Percentiles rank a stretch among this genome's conserved stretches.
Evolutionary conservation across 176 grass and related monocot genomes (phyloP).

Genomic region (Aegilops tauschii): DNA sequence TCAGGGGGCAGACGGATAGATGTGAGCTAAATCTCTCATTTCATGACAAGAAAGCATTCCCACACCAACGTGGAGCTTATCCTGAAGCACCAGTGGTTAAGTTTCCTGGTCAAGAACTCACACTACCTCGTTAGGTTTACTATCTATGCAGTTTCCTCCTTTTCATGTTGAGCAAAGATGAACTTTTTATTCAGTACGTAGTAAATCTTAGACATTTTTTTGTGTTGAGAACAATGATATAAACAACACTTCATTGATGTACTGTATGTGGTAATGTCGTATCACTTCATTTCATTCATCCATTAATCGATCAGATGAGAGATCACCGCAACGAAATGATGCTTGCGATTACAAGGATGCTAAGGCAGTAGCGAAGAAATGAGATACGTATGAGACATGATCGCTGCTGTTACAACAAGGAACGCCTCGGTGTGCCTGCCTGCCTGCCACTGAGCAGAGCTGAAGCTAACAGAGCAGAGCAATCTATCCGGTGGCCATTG

Average conservation of each 20-base stretch:
- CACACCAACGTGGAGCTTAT: too few species aligned
- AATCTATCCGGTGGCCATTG: conserved; percentile 19
- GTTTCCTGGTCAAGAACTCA: background rate
- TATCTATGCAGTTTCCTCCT: background rate
- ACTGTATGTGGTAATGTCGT: background rate
- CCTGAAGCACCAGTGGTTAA: background rate
- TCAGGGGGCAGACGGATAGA: too few species aligned
- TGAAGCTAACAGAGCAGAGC: conserved; percentile 13
- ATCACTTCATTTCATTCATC: conserved; percentile 19
- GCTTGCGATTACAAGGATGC: conserved; percentile 22
- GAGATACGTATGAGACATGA: background rate
- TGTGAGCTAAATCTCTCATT: too few species aligned
- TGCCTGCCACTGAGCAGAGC: background rate
- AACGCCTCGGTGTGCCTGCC: background rate
- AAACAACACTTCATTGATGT: background rate
- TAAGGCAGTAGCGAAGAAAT: conserved; percentile 36
- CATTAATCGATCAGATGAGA: background rate
- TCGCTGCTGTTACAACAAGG: conserved; percentile 18
- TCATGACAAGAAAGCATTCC: too few species aligned
- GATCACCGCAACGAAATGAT: conserved; percentile 16
- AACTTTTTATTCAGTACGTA: background rate
- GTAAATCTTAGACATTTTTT: background rate
- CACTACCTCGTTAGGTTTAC: too few species aligned
- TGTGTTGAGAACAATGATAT: background rate
- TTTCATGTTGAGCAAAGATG: background rate